Evolutionary conservation across 495 filamentous ascomycete species (phyloP), one percentile per base, ranked within the genome.

Genomic region (Daldinia concentrica): DNA sequence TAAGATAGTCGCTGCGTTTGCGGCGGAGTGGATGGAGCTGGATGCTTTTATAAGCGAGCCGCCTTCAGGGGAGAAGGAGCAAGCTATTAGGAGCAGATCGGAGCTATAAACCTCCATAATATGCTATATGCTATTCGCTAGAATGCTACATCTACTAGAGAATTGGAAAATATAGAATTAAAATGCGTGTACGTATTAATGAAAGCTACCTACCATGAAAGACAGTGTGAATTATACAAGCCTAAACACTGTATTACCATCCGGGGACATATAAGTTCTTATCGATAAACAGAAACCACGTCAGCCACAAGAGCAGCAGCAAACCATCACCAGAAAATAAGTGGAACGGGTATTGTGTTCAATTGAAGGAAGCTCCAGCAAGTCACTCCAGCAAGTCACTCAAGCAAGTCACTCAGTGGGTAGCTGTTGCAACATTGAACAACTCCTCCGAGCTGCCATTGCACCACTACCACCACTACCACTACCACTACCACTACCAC

Each of bases 21-120:
- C 88, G 41, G 88, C 90, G 1, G 94, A 96, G 79, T 97, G 92
- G 92, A 85, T 98, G 88, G 94, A 84, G 41, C 29, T 77, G 4
- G 68, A 69, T 62, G 66, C 34, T 30, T 77, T 76, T 32, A 51
- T 70, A 19, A 66, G 37, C 30, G 27, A 73, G 26, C 54, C 58
- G 36, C 55, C 51, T 24, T 72, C 56, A 56, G 39, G 56, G 22
- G 66, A 71, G 55, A 67, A 68, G 52, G 22, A 22, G 50, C 43
- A 69, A 9, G 64, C 58, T 14, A 52, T 65, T 41, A 70, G 71
- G 51, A 30, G 30, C 15, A 66, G 67, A 26, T 55, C 62, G 6
- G 71, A 74, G 59, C 27, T 74, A 36, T 74, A 55, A 70, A 24
- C 19, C 12, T n/a, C n/a, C n/a, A n/a, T 12, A 30, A 30, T 29